Evolutionary conservation across 306 rosid genomes (phyloP).

Genomic region (Gynostemma pentaphyllum): DNA sequence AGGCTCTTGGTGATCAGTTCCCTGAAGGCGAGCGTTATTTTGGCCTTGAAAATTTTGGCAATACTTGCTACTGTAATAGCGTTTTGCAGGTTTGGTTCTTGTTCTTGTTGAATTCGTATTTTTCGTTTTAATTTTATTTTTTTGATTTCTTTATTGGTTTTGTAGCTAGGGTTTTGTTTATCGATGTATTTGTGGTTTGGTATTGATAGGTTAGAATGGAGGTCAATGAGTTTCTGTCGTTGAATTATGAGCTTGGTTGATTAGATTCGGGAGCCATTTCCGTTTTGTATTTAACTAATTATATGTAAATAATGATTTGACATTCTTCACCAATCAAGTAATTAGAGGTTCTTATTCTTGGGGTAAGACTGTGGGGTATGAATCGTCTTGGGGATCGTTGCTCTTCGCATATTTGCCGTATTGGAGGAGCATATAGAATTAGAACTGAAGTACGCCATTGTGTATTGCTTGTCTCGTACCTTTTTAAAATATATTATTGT

Average conservation of each 20-base stretch:
- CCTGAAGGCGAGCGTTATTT: slow-evolving; percentile 99
- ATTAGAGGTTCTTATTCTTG: neutral
- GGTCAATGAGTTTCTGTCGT: neutral
- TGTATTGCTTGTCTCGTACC: neutral
- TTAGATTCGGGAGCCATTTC: neutral
- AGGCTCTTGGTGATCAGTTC: slow-evolving; percentile 97
- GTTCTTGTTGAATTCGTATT: neutral
- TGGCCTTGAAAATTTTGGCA: slow-evolving; percentile 96
- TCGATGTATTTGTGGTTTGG: neutral
- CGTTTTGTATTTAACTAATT: neutral
- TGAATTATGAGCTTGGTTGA: neutral
- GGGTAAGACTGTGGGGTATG: slow-evolving; percentile 2
- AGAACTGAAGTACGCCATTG: neutral
- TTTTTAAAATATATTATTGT: neutral
- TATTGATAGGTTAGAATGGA: neutral
- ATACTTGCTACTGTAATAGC: slow-evolving; percentile 97
- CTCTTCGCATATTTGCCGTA: neutral
- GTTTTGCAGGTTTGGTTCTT: slow-evolving; percentile 68
- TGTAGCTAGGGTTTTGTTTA: neutral
- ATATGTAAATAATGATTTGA: neutral
- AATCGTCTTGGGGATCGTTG: neutral
- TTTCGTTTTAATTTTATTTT: neutral
- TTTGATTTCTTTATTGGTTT: neutral
- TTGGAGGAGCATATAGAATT: neutral
- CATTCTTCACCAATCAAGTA: neutral